Evolutionary conservation across 345 rosid genomes (phyloP).

Genomic region (Brassica juncea): DNA sequence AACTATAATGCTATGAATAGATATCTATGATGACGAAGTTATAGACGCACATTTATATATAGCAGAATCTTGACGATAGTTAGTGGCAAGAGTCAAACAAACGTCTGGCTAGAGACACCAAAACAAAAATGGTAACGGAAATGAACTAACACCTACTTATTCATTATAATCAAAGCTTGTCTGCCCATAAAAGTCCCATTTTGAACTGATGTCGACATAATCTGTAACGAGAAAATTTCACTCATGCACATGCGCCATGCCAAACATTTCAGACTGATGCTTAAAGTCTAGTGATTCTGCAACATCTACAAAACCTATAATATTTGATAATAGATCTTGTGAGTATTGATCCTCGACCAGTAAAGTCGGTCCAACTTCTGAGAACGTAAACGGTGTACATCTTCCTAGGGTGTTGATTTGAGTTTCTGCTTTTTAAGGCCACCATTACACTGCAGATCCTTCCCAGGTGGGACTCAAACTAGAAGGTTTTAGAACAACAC

Average conservation of each 20-base stretch:
- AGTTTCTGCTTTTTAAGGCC: not conserved
- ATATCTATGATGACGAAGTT: conserved; percentile 1
- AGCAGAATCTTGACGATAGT: conserved; percentile 28
- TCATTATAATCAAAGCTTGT: not conserved
- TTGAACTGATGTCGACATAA: not conserved
- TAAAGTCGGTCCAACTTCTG: not conserved
- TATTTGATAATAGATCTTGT: not conserved
- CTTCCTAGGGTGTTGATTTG: not conserved
- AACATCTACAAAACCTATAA: not conserved
- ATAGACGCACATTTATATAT: conserved; percentile 19
- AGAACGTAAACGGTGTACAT: not conserved
- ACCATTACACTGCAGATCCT: not conserved
- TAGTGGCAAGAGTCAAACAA: conserved; percentile 16
- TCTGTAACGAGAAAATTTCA: not conserved
- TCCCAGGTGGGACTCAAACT: not conserved
- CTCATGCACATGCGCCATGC: not conserved
- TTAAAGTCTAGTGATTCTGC: not conserved
- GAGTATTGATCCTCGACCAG: not conserved
- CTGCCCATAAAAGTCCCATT: not conserved
- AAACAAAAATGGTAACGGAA: conserved; percentile 7
- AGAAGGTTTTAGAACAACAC: not conserved
- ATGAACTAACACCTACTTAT: conserved; percentile 13
- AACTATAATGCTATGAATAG: not conserved
- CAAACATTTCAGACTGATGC: not conserved
- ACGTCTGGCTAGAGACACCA: conserved; percentile 1